Conservation (phyloP, 225 moss, liverwort and hornwort genomes). For the Pleurozium schreberi region DNA sequence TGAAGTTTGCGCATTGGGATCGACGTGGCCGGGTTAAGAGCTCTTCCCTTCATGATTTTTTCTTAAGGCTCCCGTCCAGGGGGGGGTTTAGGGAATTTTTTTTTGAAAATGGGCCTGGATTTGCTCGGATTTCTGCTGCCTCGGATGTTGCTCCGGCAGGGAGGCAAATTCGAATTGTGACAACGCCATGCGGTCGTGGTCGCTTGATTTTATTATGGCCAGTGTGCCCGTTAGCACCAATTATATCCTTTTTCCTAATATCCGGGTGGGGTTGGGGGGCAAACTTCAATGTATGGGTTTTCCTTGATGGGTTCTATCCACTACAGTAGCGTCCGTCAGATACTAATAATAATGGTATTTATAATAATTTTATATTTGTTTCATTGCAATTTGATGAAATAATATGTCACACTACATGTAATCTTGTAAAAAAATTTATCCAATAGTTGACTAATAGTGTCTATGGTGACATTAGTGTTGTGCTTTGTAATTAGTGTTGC, state of each 20-base stretch:
- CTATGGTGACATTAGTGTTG: too few species aligned
- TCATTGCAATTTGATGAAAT: too few species aligned
- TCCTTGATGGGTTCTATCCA: too few species aligned
- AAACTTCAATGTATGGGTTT: neutral
- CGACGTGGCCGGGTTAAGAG: neutral
- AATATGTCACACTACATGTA: too few species aligned
- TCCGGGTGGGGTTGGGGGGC: neutral
- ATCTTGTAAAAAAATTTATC: too few species aligned
- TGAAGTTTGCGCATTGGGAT: neutral
- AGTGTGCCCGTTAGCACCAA: neutral
- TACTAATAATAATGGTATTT: too few species aligned
- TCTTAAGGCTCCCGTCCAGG: too few species aligned
- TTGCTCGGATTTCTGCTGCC: neutral
- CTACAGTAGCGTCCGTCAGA: too few species aligned
- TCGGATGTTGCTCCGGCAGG: neutral
- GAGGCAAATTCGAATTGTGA: neutral
- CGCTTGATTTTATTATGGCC: neutral
- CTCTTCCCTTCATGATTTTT: neutral
- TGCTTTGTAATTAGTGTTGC: too few species aligned
- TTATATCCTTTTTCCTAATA: neutral
- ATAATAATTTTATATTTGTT: too few species aligned
- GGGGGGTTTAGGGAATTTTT: neutral
- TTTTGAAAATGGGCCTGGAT: neutral
- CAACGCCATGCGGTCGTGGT: too few species aligned
- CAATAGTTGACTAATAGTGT: too few species aligned